A percentile compares a stretch with the other conserved stretches of the same genome.
phyloP scores from a whole-genome alignment of 306 rosid genomes.

The Morella rubra region DNA sequence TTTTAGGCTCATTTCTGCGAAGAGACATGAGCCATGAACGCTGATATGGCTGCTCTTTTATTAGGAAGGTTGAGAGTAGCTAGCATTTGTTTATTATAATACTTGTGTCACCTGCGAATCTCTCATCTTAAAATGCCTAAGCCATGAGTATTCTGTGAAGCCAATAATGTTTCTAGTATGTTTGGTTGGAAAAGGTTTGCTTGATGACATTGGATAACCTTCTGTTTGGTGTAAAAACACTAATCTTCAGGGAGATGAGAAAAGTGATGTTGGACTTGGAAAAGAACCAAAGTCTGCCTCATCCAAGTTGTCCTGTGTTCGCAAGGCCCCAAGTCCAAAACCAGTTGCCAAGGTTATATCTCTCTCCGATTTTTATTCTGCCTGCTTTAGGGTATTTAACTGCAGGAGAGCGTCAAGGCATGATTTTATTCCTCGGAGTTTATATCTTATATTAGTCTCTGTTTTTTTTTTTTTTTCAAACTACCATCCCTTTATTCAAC shows the following conservation, averaged over 20 bases:
- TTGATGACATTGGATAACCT: not conserved
- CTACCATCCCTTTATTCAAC: no score
- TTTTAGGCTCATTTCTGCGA: not conserved
- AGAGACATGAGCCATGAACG: not conserved
- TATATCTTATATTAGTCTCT: no score
- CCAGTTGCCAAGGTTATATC: constrained; percentile 16
- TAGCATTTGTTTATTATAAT: not conserved
- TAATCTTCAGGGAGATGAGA: constrained; percentile 14
- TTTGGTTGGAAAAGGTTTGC: not conserved
- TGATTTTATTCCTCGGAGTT: not conserved
- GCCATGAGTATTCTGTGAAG: not conserved
- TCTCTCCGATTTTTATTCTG: not conserved
- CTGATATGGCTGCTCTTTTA: not conserved
- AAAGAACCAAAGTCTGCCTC: constrained; percentile 10
- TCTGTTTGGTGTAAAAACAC: not conserved
- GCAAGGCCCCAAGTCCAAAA: constrained; percentile 15
- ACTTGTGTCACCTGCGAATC: not conserved
- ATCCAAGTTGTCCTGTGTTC: not conserved
- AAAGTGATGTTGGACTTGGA: constrained; percentile 1
- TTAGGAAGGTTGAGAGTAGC: not conserved
- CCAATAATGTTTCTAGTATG: constrained; percentile 1
- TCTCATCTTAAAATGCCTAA: not conserved
- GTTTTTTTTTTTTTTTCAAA: no score
- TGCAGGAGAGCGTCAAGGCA: not conserved
- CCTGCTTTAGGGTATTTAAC: not conserved